phyloP scores from a whole-genome alignment of 2,329 filamentous ascomycete genomes.

The Chrysoporthe deuterocubensis region DNA sequence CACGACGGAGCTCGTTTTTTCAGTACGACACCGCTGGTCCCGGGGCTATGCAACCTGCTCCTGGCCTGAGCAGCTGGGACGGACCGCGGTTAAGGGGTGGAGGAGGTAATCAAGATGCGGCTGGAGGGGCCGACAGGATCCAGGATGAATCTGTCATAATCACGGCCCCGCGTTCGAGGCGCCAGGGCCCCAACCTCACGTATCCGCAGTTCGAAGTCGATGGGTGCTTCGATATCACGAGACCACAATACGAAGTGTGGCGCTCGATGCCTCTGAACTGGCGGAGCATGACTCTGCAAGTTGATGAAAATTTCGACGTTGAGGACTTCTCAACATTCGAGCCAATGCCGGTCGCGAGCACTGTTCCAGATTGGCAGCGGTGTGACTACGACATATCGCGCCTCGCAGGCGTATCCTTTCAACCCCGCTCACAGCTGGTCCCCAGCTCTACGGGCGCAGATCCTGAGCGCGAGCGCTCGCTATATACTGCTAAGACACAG shows the following conservation, averaged over 20 bases:
- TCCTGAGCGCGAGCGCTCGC: not conserved
- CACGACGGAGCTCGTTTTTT: not conserved
- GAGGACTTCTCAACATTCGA: not conserved
- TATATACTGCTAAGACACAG: not conserved
- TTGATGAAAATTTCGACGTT: constrained; percentile 7
- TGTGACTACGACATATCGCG: not conserved
- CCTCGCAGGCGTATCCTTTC: not conserved
- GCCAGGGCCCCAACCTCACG: not conserved
- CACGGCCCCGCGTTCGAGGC: not conserved
- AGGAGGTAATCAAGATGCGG: not conserved
- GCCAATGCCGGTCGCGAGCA: not conserved
- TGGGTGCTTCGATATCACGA: not conserved
- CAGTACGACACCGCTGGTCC: not conserved
- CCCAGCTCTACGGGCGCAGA: not conserved
- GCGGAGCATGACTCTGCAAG: not conserved
- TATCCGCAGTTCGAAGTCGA: constrained; percentile 1
- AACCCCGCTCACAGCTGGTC: not conserved
- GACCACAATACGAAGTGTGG: not conserved
- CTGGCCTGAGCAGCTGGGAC: not conserved
- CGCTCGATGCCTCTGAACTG: not conserved
- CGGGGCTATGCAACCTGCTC: not conserved
- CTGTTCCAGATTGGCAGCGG: not conserved
- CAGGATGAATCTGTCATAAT: constrained; percentile 1
- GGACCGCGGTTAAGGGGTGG: not conserved
- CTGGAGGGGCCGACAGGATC: not conserved